Evolutionary conservation across 2,329 filamentous ascomycete species (phyloP).

Genomic region (Colletotrichum paranaense): DNA sequence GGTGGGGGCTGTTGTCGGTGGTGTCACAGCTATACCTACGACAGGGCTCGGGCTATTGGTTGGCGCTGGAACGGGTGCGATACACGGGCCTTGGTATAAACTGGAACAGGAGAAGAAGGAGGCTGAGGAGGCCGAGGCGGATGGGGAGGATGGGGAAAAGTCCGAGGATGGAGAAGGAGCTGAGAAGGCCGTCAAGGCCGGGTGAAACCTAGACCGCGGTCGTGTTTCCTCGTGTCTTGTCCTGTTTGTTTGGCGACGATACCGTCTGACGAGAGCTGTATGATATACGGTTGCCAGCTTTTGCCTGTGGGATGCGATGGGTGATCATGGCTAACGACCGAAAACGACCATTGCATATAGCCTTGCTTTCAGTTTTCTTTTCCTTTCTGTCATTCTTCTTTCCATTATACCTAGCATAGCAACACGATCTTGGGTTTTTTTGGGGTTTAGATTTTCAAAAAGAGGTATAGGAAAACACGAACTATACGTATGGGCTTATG

Average conservation of each 20-base stretch:
- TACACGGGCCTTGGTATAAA: conserved; percentile 31
- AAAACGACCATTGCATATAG: neutral
- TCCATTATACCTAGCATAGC: neutral
- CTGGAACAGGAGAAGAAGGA: conserved; percentile 2
- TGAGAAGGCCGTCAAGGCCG: neutral
- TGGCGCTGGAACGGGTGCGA: conserved; percentile 21
- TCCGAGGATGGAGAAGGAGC: neutral
- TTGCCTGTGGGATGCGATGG: neutral
- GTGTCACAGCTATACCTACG: conserved; percentile 25
- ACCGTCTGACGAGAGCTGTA: neutral
- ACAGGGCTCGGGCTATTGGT: conserved; percentile 12
- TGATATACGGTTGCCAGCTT: neutral
- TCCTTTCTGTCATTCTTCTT: neutral
- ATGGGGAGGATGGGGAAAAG: neutral
- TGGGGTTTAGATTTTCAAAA: neutral
- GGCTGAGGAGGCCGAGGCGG: neutral
- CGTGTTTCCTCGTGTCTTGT: too few species aligned
- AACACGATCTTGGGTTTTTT: neutral
- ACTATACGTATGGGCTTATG: neutral
- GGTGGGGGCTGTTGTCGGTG: conserved; percentile 20
- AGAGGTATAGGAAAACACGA: neutral
- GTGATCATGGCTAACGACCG: neutral
- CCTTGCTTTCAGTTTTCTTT: neutral
- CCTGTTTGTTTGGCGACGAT: neutral
- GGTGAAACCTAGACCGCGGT: neutral